Evolutionary conservation across 2,329 filamentous ascomycete genomes (phyloP).

Genomic region (Phaeosphaeria sp.): DNA sequence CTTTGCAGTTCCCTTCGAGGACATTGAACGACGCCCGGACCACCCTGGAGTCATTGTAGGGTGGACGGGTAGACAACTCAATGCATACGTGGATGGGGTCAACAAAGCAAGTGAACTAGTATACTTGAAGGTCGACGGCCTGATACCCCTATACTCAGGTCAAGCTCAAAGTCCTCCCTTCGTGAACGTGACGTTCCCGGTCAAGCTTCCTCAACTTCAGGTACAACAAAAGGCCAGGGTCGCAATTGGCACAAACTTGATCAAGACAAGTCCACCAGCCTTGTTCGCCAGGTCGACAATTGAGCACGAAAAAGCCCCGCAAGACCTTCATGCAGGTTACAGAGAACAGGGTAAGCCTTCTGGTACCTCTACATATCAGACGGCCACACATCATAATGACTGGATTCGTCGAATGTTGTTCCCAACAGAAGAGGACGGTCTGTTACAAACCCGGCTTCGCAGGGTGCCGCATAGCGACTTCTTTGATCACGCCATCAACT

Average conservation of each 20-base stretch:
- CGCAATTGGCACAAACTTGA: conserved; percentile 11
- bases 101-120: conserved; percentile 31
- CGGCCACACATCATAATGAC: conserved; percentile 6
- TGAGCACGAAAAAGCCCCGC: neutral
- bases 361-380: neutral
- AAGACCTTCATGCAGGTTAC: neutral
- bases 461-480: conserved; percentile 41
- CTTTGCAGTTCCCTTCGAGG: conserved; percentile 4
- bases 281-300: too few species aligned
- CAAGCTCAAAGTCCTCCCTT: conserved; percentile 11
- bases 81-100: conserved; percentile 29
- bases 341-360: neutral
- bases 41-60: neutral
- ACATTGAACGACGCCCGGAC: neutral
- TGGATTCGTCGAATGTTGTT: conserved; percentile 54
- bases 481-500: conserved; percentile 53
- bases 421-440: conserved; percentile 47
- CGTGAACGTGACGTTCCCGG: conserved; percentile 34
- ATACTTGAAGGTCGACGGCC: conserved; percentile 25
- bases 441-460: conserved; percentile 49
- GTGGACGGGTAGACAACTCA: conserved; percentile 29
- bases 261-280: neutral
- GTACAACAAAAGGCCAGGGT: conserved; percentile 14
- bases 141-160: conserved; percentile 4
- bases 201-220: conserved; percentile 17